Conservation (phyloP, 192 early-diverging fungal genomes). For the Mortierella claussenii region DNA sequence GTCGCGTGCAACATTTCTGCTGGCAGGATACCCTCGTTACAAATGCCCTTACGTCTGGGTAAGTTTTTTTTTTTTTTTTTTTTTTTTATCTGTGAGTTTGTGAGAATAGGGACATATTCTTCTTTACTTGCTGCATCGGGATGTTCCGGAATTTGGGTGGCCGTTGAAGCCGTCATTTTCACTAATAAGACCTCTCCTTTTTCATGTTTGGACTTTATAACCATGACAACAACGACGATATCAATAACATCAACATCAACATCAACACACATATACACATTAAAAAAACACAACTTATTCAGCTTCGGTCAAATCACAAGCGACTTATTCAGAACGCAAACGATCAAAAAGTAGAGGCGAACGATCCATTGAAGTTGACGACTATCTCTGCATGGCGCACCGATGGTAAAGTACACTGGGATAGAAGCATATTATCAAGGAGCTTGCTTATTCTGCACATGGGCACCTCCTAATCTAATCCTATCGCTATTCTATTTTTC, state of each 20-base stretch:
- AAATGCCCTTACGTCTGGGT: constrained; percentile 81
- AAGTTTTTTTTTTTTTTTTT: constrained; percentile 19
- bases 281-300: not conserved
- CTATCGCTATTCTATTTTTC: not conserved
- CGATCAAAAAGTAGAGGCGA: constrained; percentile 64
- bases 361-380: constrained; percentile 71
- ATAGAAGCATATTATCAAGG: too few species aligned
- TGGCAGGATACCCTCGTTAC: constrained; percentile 77
- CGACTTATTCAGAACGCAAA: constrained; percentile 58
- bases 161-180: too few species aligned
- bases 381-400: constrained; percentile 73
- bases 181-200: too few species aligned
- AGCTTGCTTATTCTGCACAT: too few species aligned
- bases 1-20: constrained; percentile 65
- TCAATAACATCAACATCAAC: not conserved
- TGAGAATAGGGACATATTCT: not conserved
- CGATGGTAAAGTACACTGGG: constrained; percentile 44
- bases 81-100: not conserved
- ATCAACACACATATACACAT: not conserved
- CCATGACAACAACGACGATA: too few species aligned
- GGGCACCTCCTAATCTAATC: too few species aligned
- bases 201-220: too few species aligned
- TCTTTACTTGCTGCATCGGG: not conserved
- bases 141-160: too few species aligned
- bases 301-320: constrained; percentile 71